Percentiles rank a stretch among this genome's conserved stretches.
Conservation (phyloP, 768 basidiomycete species). For the Xerocomus spinulosus region DNA sequence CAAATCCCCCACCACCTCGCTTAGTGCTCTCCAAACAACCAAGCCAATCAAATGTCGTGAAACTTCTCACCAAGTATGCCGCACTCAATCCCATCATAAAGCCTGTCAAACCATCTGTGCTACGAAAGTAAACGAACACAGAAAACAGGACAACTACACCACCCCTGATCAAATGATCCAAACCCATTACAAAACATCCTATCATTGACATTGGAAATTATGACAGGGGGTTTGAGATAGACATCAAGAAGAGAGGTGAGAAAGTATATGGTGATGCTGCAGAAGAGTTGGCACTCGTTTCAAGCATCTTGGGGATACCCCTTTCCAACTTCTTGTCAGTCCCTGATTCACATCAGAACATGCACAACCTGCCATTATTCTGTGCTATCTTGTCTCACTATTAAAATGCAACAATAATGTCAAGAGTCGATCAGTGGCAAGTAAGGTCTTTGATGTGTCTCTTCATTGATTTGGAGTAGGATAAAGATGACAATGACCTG, state of each 20-base stretch:
- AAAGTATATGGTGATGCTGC: conserved; percentile 74
- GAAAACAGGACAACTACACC: conserved; percentile 27
- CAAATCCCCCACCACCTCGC: conserved; percentile 26
- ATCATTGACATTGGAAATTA: conserved; percentile 80
- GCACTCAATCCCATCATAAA: conserved; percentile 48
- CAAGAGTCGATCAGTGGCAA: too few species aligned
- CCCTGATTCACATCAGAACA: too few species aligned
- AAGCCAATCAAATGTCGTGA: conserved; percentile 58
- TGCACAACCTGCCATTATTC: too few species aligned
- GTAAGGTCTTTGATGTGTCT: too few species aligned
- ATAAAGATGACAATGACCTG: too few species aligned
- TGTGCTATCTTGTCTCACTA: too few species aligned
- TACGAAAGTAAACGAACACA: conserved; percentile 36
- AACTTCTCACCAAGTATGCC: conserved; percentile 70
- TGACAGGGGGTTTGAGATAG: conserved; percentile 94
- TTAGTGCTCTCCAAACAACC: conserved; percentile 47
- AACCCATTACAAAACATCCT: conserved; percentile 17
- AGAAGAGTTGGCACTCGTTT: conserved; percentile 78
- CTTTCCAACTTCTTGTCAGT: too few species aligned
- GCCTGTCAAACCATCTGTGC: conserved; percentile 36
- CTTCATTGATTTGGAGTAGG: too few species aligned
- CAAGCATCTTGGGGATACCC: too few species aligned
- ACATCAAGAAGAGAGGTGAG: conserved; percentile 77
- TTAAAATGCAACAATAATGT: too few species aligned
- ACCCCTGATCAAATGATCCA: conserved; percentile 20